A percentile compares a stretch with the other conserved stretches of the same genome.
Evolutionary conservation across 768 basidiomycete species (phyloP).

Genomic region (Boletus bicolor): DNA sequence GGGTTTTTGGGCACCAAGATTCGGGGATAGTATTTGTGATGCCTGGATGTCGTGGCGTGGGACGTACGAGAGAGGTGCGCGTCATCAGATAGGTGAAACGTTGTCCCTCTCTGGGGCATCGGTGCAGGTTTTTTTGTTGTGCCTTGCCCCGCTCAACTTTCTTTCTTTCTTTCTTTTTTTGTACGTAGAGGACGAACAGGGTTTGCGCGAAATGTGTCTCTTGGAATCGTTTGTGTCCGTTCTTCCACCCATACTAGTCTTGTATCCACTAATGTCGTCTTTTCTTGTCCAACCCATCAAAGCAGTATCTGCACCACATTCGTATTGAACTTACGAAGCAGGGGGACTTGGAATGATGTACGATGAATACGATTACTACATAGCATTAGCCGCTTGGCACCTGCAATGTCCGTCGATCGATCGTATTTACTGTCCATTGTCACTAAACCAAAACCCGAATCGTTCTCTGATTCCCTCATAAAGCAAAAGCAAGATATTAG

Average conservation of each 20-base stretch:
- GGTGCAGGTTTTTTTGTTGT: background rate
- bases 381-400: background rate
- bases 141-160: background rate
- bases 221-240: background rate
- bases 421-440: background rate
- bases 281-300: background rate
- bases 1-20: conserved; percentile 29
- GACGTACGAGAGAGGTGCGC: background rate
- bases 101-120: background rate
- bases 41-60: background rate
- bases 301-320: background rate
- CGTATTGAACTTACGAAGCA: background rate
- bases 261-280: background rate
- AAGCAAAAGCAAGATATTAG: background rate
- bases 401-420: background rate
- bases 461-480: background rate
- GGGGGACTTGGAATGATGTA: too few species aligned
- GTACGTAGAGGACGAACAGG: background rate
- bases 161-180: background rate
- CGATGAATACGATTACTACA: background rate
- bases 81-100: background rate
- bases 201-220: background rate
- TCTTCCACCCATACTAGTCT: background rate
- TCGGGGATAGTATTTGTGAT: conserved; percentile 5
- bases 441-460: background rate